phyloP scores from a whole-genome alignment of 108 stramenopile species.

The Discostella stelligeroides region DNA sequence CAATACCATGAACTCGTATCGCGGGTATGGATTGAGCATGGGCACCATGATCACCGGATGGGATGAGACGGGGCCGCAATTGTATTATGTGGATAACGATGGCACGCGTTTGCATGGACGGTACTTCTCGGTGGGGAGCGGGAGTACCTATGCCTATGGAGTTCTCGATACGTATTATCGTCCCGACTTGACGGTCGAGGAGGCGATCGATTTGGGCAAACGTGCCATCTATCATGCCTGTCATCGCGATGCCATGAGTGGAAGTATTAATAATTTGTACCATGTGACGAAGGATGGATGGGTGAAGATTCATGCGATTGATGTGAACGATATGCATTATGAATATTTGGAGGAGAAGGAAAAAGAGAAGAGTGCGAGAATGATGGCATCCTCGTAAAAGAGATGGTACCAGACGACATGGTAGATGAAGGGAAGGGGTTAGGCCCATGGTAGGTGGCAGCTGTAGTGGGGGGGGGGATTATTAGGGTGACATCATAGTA shows the following conservation, averaged over 20 bases:
- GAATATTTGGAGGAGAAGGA: slow-evolving; percentile 88
- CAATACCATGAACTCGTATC: slow-evolving; percentile 96
- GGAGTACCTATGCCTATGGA: slow-evolving; percentile 99
- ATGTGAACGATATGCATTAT: slow-evolving; percentile 98
- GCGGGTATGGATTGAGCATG: slow-evolving; percentile 98
- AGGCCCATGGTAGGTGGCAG: no score
- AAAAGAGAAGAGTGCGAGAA: slow-evolving; percentile 42
- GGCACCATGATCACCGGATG: slow-evolving; percentile 99
- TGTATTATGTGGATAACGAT: slow-evolving; percentile 99
- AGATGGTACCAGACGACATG: background rate
- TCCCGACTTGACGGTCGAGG: slow-evolving; percentile 95
- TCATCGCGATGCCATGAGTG: slow-evolving; percentile 99
- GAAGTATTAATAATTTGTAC: slow-evolving; percentile 95
- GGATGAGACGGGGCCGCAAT: slow-evolving; percentile 98
- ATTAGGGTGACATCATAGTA: no score
- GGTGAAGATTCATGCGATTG: slow-evolving; percentile 94
- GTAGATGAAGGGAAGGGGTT: no score
- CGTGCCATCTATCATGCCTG: slow-evolving; percentile 99
- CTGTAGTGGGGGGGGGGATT: no score
- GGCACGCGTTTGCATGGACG: slow-evolving; percentile 97
- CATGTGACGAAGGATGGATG: slow-evolving; percentile 98
- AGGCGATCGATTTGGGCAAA: slow-evolving; percentile 99
- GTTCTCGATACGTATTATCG: slow-evolving; percentile 96
- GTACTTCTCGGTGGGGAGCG: slow-evolving; percentile 98
- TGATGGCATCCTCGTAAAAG: slow-evolving; percentile 61